Percentiles rank a stretch among this genome's conserved stretches.
phyloP scores from a whole-genome alignment of 192 early-diverging fungal genomes.

The Linnemannia exigua region DNA sequence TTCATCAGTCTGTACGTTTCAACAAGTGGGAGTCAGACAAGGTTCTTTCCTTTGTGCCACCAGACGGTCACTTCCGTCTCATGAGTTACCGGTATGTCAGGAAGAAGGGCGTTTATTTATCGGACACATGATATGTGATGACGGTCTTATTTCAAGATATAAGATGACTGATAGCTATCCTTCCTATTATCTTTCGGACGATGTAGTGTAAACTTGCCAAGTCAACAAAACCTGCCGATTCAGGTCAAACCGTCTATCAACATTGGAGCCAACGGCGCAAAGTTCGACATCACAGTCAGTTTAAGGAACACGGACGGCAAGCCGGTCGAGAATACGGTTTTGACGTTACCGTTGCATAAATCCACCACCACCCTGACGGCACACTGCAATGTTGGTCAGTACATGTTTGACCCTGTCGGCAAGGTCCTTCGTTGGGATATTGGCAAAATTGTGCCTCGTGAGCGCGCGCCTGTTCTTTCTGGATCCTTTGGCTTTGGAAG shows the following conservation, averaged over 20 bases:
- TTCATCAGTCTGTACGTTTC: constrained; percentile 93
- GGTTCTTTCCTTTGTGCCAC: constrained; percentile 91
- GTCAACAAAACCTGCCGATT: constrained; percentile 69
- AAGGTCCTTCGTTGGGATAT: constrained; percentile 76
- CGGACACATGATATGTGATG: background rate
- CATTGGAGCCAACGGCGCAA: constrained; percentile 70
- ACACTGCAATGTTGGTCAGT: constrained; percentile 74
- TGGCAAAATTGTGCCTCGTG: constrained; percentile 68
- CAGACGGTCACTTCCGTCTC: constrained; percentile 92
- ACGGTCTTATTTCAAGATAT: background rate
- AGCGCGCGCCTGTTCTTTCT: constrained; percentile 72
- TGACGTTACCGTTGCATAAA: constrained; percentile 73
- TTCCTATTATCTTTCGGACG: background rate
- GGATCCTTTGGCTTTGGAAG: constrained; percentile 68
- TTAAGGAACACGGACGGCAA: constrained; percentile 76
- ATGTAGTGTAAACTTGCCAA: constrained; percentile 70
- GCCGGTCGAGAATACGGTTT: constrained; percentile 72
- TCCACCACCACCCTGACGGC: constrained; percentile 70
- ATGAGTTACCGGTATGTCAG: constrained; percentile 78
- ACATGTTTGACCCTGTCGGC: constrained; percentile 79
- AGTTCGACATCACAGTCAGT: constrained; percentile 77
- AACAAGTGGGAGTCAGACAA: constrained; percentile 86
- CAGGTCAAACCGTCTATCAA: constrained; percentile 74
- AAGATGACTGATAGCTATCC: background rate
- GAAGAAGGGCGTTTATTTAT: background rate